phyloP scores from a whole-genome alignment of 495 filamentous ascomycete genomes.

The Neurospora pannonica region DNA sequence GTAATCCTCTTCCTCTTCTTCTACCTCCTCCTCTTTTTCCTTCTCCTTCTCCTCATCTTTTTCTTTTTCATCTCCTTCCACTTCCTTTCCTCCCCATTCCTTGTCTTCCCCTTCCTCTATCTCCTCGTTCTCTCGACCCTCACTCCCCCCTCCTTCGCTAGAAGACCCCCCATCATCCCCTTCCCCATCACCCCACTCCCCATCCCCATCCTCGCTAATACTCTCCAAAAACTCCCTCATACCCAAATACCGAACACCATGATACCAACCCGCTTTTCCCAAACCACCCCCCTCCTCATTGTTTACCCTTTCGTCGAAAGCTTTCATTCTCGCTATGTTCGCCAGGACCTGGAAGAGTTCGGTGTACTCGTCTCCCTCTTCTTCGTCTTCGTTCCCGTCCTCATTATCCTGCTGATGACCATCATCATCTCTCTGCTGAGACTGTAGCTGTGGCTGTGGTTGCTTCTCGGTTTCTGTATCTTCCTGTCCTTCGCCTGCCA shows the following conservation, averaged over 20 bases:
- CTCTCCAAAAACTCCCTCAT: neutral
- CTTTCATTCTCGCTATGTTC: neutral
- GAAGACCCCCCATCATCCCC: neutral
- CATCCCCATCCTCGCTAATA: slow-evolving; percentile 9
- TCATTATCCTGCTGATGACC: neutral
- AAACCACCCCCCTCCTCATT: neutral
- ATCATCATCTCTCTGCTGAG: neutral
- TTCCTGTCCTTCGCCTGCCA: neutral
- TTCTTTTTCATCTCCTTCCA: neutral
- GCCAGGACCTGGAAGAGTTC: slow-evolving; percentile 2
- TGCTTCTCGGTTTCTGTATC: neutral
- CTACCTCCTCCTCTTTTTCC: neutral
- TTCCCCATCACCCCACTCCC: slow-evolving; percentile 6
- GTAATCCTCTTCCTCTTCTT: neutral
- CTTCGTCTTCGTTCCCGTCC: neutral
- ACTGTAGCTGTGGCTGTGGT: neutral
- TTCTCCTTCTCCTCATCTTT: neutral
- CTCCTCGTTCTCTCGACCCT: slow-evolving; percentile 15
- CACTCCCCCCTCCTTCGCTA: slow-evolving; percentile 4
- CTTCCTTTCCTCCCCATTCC: too few species aligned
- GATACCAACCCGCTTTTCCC: neutral
- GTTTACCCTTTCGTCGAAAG: neutral
- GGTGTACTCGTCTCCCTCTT: neutral
- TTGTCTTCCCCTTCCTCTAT: neutral
- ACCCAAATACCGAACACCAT: neutral